A percentile compares a stretch with the other conserved stretches of the same genome.
phyloP scores from a whole-genome alignment of 176 grass and related monocot species.

The Raddia distichophylla region DNA sequence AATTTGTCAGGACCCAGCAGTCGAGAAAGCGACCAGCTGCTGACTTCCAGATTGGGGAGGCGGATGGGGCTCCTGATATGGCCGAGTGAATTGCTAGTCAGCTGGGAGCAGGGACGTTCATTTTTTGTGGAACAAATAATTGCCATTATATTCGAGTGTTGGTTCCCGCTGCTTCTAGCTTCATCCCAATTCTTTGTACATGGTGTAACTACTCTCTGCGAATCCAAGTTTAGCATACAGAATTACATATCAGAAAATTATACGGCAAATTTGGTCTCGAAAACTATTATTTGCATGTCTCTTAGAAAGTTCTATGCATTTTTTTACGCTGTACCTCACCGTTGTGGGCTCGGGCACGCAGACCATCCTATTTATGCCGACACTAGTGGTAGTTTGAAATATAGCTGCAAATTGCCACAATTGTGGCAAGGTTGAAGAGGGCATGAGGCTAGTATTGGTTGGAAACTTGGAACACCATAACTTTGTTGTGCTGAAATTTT shows the following conservation, averaged over 20 bases:
- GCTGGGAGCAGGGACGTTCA: background rate
- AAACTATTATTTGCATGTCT: background rate
- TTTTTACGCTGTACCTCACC: background rate
- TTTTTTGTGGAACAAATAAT: background rate
- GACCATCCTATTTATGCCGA: too few relatives aligned
- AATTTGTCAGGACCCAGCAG: conserved; percentile 73
- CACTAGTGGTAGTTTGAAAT: too few relatives aligned
- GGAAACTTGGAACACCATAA: too few relatives aligned
- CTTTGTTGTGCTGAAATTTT: too few relatives aligned
- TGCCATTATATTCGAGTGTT: conserved; percentile 10
- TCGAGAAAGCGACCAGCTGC: conserved; percentile 43
- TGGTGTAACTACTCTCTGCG: conserved; percentile 32
- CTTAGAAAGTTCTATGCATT: background rate
- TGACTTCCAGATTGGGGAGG: conserved; percentile 25
- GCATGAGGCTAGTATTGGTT: too few relatives aligned
- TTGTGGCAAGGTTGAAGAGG: too few relatives aligned
- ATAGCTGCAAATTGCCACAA: too few relatives aligned
- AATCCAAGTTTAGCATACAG: conserved; percentile 21
- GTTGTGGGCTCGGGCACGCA: background rate
- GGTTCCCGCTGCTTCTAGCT: background rate
- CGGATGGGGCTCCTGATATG: conserved; percentile 51
- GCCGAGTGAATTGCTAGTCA: conserved; percentile 38
- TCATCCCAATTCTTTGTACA: conserved; percentile 47
- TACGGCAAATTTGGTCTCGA: background rate
- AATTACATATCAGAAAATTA: background rate